Evolutionary conservation across 2,329 filamentous ascomycete genomes (phyloP).

Genomic region (Aureobasidium sp.): DNA sequence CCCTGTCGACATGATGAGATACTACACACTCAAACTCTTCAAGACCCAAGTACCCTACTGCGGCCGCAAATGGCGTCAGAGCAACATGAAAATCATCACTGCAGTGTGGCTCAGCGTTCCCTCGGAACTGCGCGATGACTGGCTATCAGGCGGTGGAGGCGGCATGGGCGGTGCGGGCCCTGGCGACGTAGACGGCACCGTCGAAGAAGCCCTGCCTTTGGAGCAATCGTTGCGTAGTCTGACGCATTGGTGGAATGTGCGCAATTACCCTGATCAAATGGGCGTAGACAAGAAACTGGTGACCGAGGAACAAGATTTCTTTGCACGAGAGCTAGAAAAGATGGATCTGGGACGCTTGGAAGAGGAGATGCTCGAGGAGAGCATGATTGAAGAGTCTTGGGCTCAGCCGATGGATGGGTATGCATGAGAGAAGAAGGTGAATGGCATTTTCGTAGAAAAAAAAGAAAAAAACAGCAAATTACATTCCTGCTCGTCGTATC

Average conservation of each 20-base stretch:
- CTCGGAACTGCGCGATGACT: constrained; percentile 89
- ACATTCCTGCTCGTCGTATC: too few species aligned
- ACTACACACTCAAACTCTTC: constrained; percentile 96
- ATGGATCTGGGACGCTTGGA: constrained; percentile 35
- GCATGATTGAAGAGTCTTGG: constrained; percentile 8
- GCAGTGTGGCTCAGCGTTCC: constrained; percentile 91
- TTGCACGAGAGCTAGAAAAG: constrained; percentile 44
- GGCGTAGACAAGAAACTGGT: constrained; percentile 37
- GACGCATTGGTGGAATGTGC: constrained; percentile 91
- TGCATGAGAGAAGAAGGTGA: background rate
- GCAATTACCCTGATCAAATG: constrained; percentile 74
- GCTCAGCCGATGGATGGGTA: constrained; percentile 6
- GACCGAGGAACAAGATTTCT: constrained; percentile 43
- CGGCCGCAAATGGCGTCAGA: constrained; percentile 94
- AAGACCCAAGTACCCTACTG: constrained; percentile 98
- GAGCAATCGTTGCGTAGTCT: constrained; percentile 84
- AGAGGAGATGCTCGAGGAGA: constrained; percentile 18
- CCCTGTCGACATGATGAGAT: constrained; percentile 75
- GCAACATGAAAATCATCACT: constrained; percentile 98
- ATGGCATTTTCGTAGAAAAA: background rate
- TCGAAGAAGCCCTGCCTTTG: constrained; percentile 84
- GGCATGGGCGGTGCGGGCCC: constrained; percentile 31
- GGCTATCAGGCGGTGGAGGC: constrained; percentile 69
- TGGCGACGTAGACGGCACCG: constrained; percentile 78
- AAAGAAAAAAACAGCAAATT: too few species aligned